A percentile compares a stretch with the other conserved stretches of the same genome.
Conservation (phyloP, 2,329 filamentous ascomycete genomes). For the Alternaria brassicae region DNA sequence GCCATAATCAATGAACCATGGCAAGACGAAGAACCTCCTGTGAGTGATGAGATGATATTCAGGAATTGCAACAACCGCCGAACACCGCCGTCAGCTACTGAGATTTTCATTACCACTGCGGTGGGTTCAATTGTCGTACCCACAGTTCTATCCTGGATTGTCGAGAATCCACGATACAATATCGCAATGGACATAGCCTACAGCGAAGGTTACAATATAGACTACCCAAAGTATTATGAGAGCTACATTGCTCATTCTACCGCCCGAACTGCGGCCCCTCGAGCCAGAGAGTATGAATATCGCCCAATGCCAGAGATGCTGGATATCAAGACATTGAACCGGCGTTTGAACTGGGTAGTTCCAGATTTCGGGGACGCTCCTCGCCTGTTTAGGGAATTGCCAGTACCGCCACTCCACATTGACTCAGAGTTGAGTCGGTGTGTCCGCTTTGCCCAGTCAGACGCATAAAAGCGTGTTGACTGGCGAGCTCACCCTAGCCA, state of each 20-base stretch:
- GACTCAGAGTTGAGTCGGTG: constrained; percentile 7
- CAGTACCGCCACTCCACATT: neutral
- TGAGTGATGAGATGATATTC: neutral
- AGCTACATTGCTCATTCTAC: neutral
- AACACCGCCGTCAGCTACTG: neutral
- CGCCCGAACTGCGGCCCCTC: neutral
- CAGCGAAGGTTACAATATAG: neutral
- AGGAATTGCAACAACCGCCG: neutral
- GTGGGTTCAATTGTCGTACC: neutral
- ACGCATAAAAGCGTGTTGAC: neutral
- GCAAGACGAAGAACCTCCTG: neutral
- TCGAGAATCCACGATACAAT: too few relatives aligned
- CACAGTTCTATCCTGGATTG: neutral
- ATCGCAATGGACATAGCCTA: neutral
- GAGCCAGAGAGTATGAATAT: neutral
- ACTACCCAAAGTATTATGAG: neutral
- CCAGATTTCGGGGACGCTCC: neutral
- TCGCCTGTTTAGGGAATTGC: neutral
- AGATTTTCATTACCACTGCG: neutral
- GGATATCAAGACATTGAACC: neutral
- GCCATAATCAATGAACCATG: neutral
- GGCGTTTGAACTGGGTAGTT: neutral
- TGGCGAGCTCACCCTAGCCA: constrained; percentile 9
- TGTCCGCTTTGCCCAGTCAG: constrained; percentile 12
- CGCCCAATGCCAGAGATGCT: neutral